These are phyloP conservation scores for Pestalotiopsis sp. DNA, from an alignment of 2,329 filamentous ascomycete species.

Conservation along the genomic window DNA sequence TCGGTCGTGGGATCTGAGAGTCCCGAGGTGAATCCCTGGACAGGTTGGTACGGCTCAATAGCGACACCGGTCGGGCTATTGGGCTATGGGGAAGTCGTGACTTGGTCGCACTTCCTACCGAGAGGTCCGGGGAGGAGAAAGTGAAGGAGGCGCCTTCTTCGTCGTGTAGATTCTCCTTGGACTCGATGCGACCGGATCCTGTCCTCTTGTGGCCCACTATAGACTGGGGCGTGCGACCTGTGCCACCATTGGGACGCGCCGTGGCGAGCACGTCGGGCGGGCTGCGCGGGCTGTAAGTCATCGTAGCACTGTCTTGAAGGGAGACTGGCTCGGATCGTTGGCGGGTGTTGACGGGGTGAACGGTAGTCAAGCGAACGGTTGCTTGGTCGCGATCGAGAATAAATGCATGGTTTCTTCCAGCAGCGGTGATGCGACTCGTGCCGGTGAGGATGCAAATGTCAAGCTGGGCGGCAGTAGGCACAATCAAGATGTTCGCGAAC, in stretches of 20 bases:
- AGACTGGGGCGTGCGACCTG: constrained; percentile 1
- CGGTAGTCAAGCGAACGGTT: constrained; percentile 1
- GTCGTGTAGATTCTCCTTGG: constrained; percentile 5
- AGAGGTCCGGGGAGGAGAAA: background rate
- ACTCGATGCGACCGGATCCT: constrained; percentile 8
- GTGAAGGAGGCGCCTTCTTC: background rate
- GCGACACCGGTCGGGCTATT: background rate
- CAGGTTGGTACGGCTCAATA: background rate
- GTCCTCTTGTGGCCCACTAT: constrained; percentile 11
- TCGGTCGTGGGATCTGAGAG: constrained; percentile 11
- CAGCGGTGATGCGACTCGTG: background rate
- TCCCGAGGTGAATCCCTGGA: constrained; percentile 9
- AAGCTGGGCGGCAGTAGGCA: background rate
- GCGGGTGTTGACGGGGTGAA: background rate
- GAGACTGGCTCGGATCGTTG: too few relatives aligned
- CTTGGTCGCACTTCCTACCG: background rate
- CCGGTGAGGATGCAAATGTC: background rate
- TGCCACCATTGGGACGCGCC: constrained; percentile 7
- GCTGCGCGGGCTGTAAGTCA: constrained; percentile 9
- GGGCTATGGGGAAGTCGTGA: constrained; percentile 1
- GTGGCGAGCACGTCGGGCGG: constrained; percentile 7
- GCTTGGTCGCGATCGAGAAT: constrained; percentile 8
- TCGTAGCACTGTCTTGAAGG: background rate
- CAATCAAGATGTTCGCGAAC: background rate
- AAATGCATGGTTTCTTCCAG: constrained; percentile 9